Conservation (phyloP, 2,329 filamentous ascomycete genomes). For the Beauveria asiatica region DNA sequence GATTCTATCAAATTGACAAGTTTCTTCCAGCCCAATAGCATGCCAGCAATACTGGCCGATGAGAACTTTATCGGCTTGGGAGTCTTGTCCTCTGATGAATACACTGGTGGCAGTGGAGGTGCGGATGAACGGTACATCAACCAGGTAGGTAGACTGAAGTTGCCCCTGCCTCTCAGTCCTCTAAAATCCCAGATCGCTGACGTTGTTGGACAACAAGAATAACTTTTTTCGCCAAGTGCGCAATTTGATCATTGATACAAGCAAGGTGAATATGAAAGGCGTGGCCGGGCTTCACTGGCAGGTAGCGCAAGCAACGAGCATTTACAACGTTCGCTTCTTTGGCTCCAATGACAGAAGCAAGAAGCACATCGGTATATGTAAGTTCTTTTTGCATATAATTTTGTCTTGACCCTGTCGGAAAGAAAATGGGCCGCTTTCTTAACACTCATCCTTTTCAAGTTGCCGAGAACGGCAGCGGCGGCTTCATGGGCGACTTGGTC, state of each 20-base stretch:
- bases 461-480: slow-evolving; percentile 28
- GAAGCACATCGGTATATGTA: slow-evolving; percentile 15
- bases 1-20: neutral
- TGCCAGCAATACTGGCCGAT: slow-evolving; percentile 45
- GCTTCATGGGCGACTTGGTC: slow-evolving; percentile 49
- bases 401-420: neutral
- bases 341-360: slow-evolving; percentile 24
- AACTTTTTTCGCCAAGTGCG: slow-evolving; percentile 60
- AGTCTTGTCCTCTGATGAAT: slow-evolving; percentile 41
- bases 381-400: neutral
- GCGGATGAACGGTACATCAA: slow-evolving; percentile 26
- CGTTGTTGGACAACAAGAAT: slow-evolving; percentile 29
- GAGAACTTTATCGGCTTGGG: slow-evolving; percentile 43
- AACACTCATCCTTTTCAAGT: neutral
- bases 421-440: neutral
- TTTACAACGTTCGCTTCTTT: slow-evolving; percentile 41
- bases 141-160: slow-evolving; percentile 2
- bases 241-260: slow-evolving; percentile 42
- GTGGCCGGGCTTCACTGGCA: slow-evolving; percentile 51
- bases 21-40: slow-evolving; percentile 32
- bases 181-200: neutral
- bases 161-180: neutral
- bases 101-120: slow-evolving; percentile 9
- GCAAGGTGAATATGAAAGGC: slow-evolving; percentile 35
- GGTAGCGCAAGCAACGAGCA: slow-evolving; percentile 46